These are phyloP conservation scores for Teratosphaeria destructans DNA, from an alignment of 2,329 filamentous ascomycete genomes.

Conservation along the genomic window DNA sequence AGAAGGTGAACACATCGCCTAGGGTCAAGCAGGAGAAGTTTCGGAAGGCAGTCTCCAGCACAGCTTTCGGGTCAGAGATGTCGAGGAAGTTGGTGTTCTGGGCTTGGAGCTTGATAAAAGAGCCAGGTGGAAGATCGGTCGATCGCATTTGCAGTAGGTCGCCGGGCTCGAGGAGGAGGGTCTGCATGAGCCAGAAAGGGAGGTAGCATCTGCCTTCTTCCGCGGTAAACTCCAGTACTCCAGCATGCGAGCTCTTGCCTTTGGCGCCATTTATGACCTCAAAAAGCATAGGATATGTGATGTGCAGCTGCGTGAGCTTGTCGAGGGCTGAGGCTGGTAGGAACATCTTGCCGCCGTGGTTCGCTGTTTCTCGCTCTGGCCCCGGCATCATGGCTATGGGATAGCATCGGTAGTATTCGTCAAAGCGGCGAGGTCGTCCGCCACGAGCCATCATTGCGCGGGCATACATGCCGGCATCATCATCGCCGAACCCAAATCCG, in stretches of 20 bases:
- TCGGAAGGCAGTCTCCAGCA: slow-evolving; percentile 90
- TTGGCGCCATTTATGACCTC: slow-evolving; percentile 85
- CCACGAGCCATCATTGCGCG: slow-evolving; percentile 42
- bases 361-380: slow-evolving; percentile 76
- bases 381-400: slow-evolving; percentile 90
- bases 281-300: slow-evolving; percentile 95
- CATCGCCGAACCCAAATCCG: slow-evolving; percentile 40
- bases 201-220: slow-evolving; percentile 95
- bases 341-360: slow-evolving; percentile 96
- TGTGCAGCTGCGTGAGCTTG: slow-evolving; percentile 90
- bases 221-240: slow-evolving; percentile 93
- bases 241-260: slow-evolving; percentile 74
- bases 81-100: slow-evolving; percentile 91
- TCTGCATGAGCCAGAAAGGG: slow-evolving; percentile 97
- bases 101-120: slow-evolving; percentile 91
- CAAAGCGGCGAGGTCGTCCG: slow-evolving; percentile 63
- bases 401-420: slow-evolving; percentile 98
- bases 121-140: slow-evolving; percentile 80
- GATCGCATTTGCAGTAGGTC: slow-evolving; percentile 93
- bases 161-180: slow-evolving; percentile 75
- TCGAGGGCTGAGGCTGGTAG: slow-evolving; percentile 93
- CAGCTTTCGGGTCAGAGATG: slow-evolving; percentile 92
- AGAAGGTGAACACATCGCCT: slow-evolving; percentile 90
- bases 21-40: slow-evolving; percentile 91
- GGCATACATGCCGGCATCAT: slow-evolving; percentile 44